phyloP scores from a whole-genome alignment of 768 basidiomycete species.

The Pulveroboletus sp. region DNA sequence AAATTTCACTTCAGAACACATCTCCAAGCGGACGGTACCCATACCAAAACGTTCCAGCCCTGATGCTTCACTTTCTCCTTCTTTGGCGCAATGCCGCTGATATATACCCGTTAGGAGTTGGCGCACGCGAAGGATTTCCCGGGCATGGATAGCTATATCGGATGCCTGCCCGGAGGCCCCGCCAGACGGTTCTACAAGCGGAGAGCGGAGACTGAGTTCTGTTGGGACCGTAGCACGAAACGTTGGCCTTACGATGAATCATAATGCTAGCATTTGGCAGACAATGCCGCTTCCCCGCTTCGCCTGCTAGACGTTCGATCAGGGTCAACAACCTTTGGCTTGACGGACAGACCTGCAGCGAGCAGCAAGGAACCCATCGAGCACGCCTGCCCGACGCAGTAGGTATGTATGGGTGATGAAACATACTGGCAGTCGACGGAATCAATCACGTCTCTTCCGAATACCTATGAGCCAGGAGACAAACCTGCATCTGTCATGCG shows the following conservation, averaged over 20 bases:
- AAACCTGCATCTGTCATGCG: conserved; percentile 64
- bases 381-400: conserved; percentile 91
- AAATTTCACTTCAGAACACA: conserved; percentile 19
- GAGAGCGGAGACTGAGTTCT: conserved; percentile 6
- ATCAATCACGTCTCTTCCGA: conserved; percentile 22
- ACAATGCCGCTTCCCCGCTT: conserved; percentile 85
- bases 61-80: conserved; percentile 56
- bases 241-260: conserved; percentile 79
- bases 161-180: conserved; percentile 94
- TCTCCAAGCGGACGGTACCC: conserved; percentile 26
- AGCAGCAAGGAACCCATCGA: conserved; percentile 95
- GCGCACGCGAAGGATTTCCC: conserved; percentile 89
- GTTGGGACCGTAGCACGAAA: not conserved
- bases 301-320: conserved; percentile 41
- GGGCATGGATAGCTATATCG: conserved; percentile 97
- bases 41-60: conserved; percentile 77
- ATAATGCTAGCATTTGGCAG: conserved; percentile 94
- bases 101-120: conserved; percentile 83
- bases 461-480: conserved; percentile 10
- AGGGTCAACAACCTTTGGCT: conserved; percentile 6
- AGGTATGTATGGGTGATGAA: conserved; percentile 92
- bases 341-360: conserved; percentile 55
- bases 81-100: conserved; percentile 73
- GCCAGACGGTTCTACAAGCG: conserved; percentile 80
- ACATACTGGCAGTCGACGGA: conserved; percentile 59